Conservation (phyloP, 345 rosid genomes). For the Erodium maritimum region DNA sequence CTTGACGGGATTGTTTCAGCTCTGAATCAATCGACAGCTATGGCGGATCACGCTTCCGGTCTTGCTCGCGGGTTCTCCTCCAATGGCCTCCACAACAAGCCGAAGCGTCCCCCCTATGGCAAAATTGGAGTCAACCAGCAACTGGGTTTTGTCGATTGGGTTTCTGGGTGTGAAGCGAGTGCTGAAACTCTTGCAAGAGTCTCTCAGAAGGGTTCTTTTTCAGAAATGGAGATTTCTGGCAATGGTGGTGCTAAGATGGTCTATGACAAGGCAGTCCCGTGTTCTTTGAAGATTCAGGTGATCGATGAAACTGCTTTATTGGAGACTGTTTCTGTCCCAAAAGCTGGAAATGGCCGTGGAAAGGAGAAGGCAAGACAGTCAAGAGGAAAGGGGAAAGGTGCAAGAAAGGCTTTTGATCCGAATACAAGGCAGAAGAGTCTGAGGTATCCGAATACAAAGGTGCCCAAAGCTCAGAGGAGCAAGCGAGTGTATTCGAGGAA, state of each 20-base stretch:
- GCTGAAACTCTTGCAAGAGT: neutral
- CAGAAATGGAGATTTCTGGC: neutral
- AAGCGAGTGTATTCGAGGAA: neutral
- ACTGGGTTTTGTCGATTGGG: conserved; percentile 2
- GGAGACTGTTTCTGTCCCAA: neutral
- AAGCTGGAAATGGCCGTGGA: neutral
- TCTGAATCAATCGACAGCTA: neutral
- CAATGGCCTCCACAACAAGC: conserved; percentile 1
- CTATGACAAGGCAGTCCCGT: neutral
- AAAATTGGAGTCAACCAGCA: neutral
- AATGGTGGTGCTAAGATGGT: conserved; percentile 1
- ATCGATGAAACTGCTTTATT: neutral
- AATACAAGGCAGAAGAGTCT: neutral
- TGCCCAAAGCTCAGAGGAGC: neutral
- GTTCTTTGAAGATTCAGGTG: neutral
- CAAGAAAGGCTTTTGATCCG: neutral
- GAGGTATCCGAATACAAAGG: no score
- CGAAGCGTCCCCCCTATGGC: neutral
- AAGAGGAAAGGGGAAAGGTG: neutral
- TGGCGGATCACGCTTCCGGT: neutral
- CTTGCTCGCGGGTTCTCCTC: neutral
- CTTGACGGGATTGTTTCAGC: neutral
- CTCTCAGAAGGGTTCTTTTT: neutral
- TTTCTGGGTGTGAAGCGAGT: neutral
- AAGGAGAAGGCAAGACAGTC: neutral